A percentile compares a stretch with the other conserved stretches of the same genome.
These are phyloP conservation scores for Quercus phellos DNA, from an alignment of 331 rosid genomes.

Conservation along the genomic window DNA sequence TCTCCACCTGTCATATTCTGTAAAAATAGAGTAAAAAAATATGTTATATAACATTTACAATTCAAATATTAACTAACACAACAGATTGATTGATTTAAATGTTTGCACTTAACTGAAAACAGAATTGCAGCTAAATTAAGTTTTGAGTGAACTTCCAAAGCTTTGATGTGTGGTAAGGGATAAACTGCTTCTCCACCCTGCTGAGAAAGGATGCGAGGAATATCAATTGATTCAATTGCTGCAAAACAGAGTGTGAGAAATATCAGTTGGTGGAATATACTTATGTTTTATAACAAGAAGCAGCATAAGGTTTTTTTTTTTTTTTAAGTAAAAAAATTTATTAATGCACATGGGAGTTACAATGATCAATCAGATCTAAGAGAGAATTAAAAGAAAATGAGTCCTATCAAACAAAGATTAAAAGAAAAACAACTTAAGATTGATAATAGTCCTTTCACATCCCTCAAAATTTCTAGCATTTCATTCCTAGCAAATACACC, in stretches of 20 bases:
- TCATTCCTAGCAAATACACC: too few species aligned
- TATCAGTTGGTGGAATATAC: constrained; percentile 24
- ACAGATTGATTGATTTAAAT: constrained; percentile 5
- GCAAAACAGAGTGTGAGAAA: constrained; percentile 37
- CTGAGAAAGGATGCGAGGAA: constrained; percentile 95
- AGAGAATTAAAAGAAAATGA: too few species aligned
- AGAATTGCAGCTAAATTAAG: constrained; percentile 79
- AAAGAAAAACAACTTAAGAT: too few species aligned
- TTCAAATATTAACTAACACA: constrained; percentile 4
- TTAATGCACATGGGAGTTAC: too few species aligned
- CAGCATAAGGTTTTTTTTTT: background rate
- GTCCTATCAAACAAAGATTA: too few species aligned
- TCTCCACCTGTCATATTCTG: constrained; percentile 73
- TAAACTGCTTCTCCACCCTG: constrained; percentile 97
- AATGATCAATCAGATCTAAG: too few species aligned
- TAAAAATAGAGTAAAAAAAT: constrained; percentile 16
- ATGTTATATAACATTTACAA: constrained; percentile 15
- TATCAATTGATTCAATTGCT: constrained; percentile 91
- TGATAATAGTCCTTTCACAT: too few species aligned
- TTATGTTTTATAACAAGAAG: background rate
- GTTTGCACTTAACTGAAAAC: constrained; percentile 68
- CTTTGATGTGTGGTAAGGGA: constrained; percentile 78
- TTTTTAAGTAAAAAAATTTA: too few species aligned
- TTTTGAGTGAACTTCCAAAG: constrained; percentile 84
- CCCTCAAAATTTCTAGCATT: too few species aligned